Evolutionary conservation across 148 eudicot genomes (phyloP).

Genomic region (Chenopodium formosanum): DNA sequence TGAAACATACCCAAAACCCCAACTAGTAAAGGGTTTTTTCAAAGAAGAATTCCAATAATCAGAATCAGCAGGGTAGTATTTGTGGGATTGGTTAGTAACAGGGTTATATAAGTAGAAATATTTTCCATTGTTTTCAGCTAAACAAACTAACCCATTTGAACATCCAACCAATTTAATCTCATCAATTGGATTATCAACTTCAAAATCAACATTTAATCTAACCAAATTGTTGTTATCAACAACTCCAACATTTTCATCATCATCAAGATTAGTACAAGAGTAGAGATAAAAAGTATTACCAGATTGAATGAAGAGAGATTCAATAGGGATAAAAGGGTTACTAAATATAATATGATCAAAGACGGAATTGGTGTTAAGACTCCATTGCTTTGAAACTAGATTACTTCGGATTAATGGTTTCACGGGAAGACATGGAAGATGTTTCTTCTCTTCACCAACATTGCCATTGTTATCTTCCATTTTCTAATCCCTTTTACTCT

Average conservation of each 20-base stretch:
- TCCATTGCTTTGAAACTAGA: too few relatives aligned
- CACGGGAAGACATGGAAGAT: too few relatives aligned
- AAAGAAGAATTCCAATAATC: too few relatives aligned
- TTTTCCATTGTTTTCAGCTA: background rate
- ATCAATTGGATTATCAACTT: too few relatives aligned
- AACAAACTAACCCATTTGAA: slow-evolving; percentile 13
- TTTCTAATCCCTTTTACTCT: too few relatives aligned
- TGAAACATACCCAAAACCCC: too few relatives aligned
- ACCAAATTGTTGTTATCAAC: background rate
- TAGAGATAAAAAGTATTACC: background rate
- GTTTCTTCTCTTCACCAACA: too few relatives aligned
- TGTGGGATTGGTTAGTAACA: background rate
- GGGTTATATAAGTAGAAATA: slow-evolving; percentile 3
- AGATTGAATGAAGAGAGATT: background rate
- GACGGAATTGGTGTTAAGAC: background rate
- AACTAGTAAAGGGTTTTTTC: too few relatives aligned
- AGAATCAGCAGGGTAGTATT: too few relatives aligned
- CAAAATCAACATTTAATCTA: background rate
- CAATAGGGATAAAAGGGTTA: background rate
- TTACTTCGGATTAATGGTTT: too few relatives aligned
- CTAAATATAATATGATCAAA: background rate
- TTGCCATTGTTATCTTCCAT: too few relatives aligned
- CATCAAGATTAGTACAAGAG: background rate
- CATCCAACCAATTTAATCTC: background rate
- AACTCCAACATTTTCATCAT: background rate